Base-by-base conservation (phyloP, 2,329 filamentous ascomycete species). In the Colletotrichum higginsianum region DNA sequence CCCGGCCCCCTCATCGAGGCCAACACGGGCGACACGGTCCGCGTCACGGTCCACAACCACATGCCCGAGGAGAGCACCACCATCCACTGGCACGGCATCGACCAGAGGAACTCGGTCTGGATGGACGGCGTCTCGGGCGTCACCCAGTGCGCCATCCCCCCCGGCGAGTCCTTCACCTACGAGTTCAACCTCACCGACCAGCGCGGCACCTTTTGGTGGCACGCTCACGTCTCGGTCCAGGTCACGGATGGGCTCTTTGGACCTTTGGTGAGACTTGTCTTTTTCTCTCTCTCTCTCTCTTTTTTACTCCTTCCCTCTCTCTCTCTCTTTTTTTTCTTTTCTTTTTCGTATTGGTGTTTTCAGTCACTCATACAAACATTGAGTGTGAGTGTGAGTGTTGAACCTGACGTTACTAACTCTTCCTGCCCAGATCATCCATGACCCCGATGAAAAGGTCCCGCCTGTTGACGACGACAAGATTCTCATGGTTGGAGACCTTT, bases 61-160 rank as follows among this genome's bases (percentile, higher is more conserved):
- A 79, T 85, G 75, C 40, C 73, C 16, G 76, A 79, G 47, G 74
- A 73, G 58, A 81, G 78, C 65, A 89, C 91, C 2, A 86, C 86
- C 57, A 83, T 93, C 16, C 92, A 94, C 76, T 94, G 91, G 82
- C 92, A 94, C 76, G 92, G 92, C 21, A 84, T 93, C 73, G 89
- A 88, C 75, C 90, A 92, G 80, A 88, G 87, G 73, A 88, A 88
- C 46, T 89, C 88, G 0, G 90, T 86, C 23, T 86, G 88, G 73
- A 92, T 93, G 89, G 92, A 94, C 75, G 92, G 92, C 3, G 86
- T 91, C 2, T 81, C 85, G 0, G 88, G 87, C 47, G 86, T 92
- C 11, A 89, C 86, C 1, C 91, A 92, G 75, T 91, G 89, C 74
- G 83, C 84, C 1, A 89, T 93, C 21, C 84, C 86, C 2, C 85